These are phyloP conservation scores for Nannochloropsis granulata DNA, from an alignment of 108 stramenopile genomes.

Conservation along the genomic window DNA sequence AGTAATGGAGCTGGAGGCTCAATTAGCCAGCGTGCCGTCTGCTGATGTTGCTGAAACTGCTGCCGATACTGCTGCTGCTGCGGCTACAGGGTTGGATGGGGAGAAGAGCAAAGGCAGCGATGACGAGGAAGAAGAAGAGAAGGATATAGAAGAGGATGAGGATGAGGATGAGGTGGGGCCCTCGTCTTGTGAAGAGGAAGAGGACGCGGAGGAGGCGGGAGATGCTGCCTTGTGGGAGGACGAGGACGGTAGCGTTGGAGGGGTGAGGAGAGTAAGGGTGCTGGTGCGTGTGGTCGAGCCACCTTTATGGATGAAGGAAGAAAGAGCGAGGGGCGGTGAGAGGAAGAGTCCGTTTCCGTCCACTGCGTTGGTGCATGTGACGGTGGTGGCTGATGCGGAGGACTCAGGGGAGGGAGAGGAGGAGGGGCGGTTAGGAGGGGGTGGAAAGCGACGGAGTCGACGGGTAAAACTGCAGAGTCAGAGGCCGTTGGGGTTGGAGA, in stretches of 20 bases:
- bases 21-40: too few relatives aligned
- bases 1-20: too few relatives aligned
- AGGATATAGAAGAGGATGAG: background rate
- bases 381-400: background rate
- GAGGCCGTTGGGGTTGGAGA: background rate
- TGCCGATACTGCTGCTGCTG: too few relatives aligned
- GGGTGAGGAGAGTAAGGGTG: background rate
- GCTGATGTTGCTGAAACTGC: too few relatives aligned
- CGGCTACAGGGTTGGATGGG: too few relatives aligned
- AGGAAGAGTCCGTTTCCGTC: background rate
- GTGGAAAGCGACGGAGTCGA: background rate
- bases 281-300: background rate
- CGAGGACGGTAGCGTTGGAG: background rate
- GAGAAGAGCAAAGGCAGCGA: too few relatives aligned
- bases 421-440: background rate
- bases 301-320: background rate
- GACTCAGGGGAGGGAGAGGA: background rate
- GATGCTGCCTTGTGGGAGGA: background rate
- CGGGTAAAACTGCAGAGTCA: background rate
- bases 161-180: background rate
- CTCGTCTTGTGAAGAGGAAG: background rate
- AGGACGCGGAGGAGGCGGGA: background rate
- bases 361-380: background rate
- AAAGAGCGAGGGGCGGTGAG: background rate
- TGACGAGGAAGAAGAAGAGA: background rate